These are phyloP conservation scores for Dendrobium officinale DNA, from an alignment of 106 monocot species.

Conservation along the genomic window DNA sequence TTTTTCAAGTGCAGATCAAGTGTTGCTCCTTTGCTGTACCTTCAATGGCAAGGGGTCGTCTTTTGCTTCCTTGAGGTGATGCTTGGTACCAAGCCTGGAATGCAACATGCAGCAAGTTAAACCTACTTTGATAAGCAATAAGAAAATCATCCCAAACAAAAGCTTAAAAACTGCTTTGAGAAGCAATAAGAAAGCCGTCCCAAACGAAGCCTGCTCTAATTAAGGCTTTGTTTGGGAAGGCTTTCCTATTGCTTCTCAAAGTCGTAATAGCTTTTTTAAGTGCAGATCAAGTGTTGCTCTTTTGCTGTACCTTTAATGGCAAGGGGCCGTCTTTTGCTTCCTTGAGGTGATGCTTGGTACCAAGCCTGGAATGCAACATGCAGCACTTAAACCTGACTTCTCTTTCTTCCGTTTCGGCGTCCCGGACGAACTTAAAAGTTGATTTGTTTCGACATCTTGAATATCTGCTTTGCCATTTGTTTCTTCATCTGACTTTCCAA, in stretches of 20 bases:
- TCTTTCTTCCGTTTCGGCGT: slow-evolving; percentile 28
- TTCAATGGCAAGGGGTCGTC: background rate
- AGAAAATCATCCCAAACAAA: too few species aligned
- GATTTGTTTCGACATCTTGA: background rate
- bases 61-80: slow-evolving; percentile 34
- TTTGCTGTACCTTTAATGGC: background rate
- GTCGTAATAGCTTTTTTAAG: background rate
- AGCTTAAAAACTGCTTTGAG: too few species aligned
- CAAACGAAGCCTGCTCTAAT: too few species aligned
- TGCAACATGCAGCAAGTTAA: slow-evolving; percentile 44
- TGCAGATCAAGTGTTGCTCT: too few species aligned
- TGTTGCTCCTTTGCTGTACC: background rate
- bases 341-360: slow-evolving; percentile 17
- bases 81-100: slow-evolving; percentile 34
- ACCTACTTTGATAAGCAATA: background rate
- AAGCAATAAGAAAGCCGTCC: too few species aligned
- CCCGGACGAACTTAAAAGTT: slow-evolving; percentile 14
- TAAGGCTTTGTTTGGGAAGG: too few species aligned
- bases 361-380: slow-evolving; percentile 59
- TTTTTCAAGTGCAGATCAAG: background rate
- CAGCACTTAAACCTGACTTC: slow-evolving; percentile 21
- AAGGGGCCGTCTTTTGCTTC: slow-evolving; percentile 24
- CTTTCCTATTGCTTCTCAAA: background rate
- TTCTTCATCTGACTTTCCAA: background rate
- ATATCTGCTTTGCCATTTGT: slow-evolving; percentile 1